Evolutionary conservation across 1,284 basidiomycete species (phyloP).

Genomic region (Cryptococcus hybrid): DNA sequence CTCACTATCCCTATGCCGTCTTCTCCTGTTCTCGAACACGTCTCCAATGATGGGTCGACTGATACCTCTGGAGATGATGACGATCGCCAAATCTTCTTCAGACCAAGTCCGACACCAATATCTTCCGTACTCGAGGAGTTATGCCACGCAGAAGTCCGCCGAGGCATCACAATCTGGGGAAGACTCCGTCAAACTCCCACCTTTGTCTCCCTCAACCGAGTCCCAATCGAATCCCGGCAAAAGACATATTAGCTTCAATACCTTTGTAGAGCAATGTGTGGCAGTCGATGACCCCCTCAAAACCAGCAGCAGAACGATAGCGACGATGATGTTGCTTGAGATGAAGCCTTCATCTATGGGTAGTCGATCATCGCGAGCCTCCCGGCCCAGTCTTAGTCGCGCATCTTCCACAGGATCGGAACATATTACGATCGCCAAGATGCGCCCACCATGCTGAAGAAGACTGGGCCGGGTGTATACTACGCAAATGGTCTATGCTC

Average conservation of each 20-base stretch:
- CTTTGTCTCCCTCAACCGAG: slow-evolving; percentile 1
- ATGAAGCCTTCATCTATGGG: slow-evolving; percentile 54
- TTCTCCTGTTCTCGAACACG: slow-evolving; percentile 56
- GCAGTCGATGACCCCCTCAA: slow-evolving; percentile 63
- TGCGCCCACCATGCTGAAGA: slow-evolving; percentile 88
- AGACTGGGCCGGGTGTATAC: slow-evolving; percentile 58
- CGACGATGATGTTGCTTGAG: slow-evolving; percentile 62
- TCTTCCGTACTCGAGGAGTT: slow-evolving; percentile 47
- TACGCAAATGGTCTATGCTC: slow-evolving; percentile 68
- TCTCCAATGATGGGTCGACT: slow-evolving; percentile 37
- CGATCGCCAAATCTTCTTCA: slow-evolving; percentile 61
- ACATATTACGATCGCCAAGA: slow-evolving; percentile 86
- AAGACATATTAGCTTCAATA: slow-evolving; percentile 95
- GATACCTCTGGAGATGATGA: slow-evolving; percentile 46
- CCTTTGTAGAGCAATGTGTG: slow-evolving; percentile 96
- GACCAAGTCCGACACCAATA: slow-evolving; percentile 80
- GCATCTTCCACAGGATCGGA: slow-evolving; percentile 48
- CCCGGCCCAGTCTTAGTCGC: slow-evolving; percentile 33
- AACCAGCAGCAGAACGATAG: slow-evolving; percentile 49
- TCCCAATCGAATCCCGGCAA: slow-evolving; percentile 42
- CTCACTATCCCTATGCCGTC: slow-evolving; percentile 59
- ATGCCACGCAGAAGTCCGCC: slow-evolving; percentile 19
- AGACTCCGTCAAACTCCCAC: slow-evolving; percentile 8
- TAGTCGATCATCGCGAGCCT: slow-evolving; percentile 28
- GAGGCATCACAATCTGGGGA: slow-evolving; percentile 10